A percentile compares a stretch with the other conserved stretches of the same genome.
phyloP scores from a whole-genome alignment of 805 yeast genomes.

The Teunomyces stri region DNA sequence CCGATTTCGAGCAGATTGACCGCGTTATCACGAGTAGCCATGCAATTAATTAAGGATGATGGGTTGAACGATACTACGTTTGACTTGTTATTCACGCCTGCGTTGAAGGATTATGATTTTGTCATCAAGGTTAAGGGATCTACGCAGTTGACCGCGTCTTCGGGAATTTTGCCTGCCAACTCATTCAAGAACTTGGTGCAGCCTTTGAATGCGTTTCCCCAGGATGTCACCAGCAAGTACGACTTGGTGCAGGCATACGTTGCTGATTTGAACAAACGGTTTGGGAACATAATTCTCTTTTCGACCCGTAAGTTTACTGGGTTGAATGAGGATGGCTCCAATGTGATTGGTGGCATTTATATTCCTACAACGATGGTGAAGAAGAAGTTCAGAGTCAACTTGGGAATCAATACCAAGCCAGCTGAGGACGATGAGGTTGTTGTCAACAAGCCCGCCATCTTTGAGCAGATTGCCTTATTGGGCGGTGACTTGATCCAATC shows the following conservation, averaged over 20 bases:
- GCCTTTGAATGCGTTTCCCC: constrained; percentile 42
- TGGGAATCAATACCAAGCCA: constrained; percentile 74
- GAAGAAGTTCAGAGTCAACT: constrained; percentile 73
- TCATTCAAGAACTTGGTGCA: constrained; percentile 61
- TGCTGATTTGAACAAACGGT: constrained; percentile 59
- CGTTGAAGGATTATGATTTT: constrained; percentile 81
- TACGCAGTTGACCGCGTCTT: constrained; percentile 39
- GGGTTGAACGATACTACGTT: constrained; percentile 42
- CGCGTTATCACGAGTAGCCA: constrained; percentile 76
- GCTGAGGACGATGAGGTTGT: constrained; percentile 50
- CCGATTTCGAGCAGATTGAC: constrained; percentile 89
- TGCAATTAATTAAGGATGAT: constrained; percentile 47
- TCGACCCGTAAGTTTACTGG: constrained; percentile 59
- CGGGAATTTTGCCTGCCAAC: constrained; percentile 56
- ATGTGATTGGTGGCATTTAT: constrained; percentile 77
- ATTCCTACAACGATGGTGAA: constrained; percentile 60
- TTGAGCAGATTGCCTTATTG: constrained; percentile 64
- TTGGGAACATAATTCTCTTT: constrained; percentile 66
- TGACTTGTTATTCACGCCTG: constrained; percentile 70
- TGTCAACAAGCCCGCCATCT: constrained; percentile 69
- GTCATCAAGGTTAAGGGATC: constrained; percentile 55
- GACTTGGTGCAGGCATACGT: constrained; percentile 64
- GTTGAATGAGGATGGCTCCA: constrained; percentile 52
- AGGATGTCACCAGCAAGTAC: constrained; percentile 44
- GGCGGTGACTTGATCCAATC: constrained; percentile 61